A percentile compares a stretch with the other conserved stretches of the same genome.
phyloP scores from a whole-genome alignment of 148 eudicot genomes.

The Chenopodium album region DNA sequence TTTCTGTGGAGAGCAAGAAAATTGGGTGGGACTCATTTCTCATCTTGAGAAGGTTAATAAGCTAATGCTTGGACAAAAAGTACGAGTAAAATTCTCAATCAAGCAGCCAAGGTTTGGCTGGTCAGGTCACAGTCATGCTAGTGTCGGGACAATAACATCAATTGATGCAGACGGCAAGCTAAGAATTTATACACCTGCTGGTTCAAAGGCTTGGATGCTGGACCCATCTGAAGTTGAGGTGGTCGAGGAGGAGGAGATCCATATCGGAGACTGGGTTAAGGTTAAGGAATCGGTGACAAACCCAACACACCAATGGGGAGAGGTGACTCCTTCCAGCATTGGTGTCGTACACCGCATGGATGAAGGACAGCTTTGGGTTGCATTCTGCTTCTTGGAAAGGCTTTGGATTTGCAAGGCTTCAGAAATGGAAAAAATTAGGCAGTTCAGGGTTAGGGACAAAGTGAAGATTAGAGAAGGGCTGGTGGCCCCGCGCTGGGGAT shows the following conservation, averaged over 20 bases:
- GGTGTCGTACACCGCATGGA: slow-evolving; percentile 93
- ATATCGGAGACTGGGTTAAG: slow-evolving; percentile 82
- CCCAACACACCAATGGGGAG: slow-evolving; percentile 96
- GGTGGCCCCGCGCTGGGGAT: slow-evolving; percentile 87
- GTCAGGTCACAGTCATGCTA: slow-evolving; percentile 86
- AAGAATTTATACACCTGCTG: slow-evolving; percentile 83
- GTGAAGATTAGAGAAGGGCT: slow-evolving; percentile 79
- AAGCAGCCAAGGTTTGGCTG: slow-evolving; percentile 96
- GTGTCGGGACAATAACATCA: slow-evolving; percentile 74
- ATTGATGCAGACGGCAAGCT: slow-evolving; percentile 94
- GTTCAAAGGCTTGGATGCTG: slow-evolving; percentile 82
- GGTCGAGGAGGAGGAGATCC: slow-evolving; percentile 81
- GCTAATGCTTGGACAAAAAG: slow-evolving; percentile 69
- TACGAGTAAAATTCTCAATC: slow-evolving; percentile 55
- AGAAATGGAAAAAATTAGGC: slow-evolving; percentile 74
- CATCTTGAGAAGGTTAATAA: slow-evolving; percentile 60
- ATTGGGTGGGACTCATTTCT: slow-evolving; percentile 69
- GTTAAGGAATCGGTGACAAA: slow-evolving; percentile 54
- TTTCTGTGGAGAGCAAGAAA: slow-evolving; percentile 92
- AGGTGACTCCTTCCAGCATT: slow-evolving; percentile 71
- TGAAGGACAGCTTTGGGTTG: slow-evolving; percentile 86
- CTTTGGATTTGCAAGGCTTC: slow-evolving; percentile 88
- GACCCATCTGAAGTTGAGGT: slow-evolving; percentile 91
- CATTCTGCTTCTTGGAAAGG: slow-evolving; percentile 85
- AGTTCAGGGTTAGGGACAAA: slow-evolving; percentile 77